These are phyloP conservation scores for Canavalia ensiformis DNA, from an alignment of 306 rosid genomes.

Conservation along the genomic window DNA sequence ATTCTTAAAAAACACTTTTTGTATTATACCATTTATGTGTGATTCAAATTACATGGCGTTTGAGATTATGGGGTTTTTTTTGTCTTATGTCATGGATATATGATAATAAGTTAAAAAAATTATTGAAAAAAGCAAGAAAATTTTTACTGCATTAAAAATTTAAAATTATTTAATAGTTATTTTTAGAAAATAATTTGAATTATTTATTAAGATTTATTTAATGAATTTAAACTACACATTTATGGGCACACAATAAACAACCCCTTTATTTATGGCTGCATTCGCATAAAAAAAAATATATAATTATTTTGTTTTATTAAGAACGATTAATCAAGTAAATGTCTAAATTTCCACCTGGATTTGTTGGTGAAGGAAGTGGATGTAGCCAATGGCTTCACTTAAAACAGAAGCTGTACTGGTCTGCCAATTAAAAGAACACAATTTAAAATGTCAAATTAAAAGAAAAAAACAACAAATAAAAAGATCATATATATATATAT, in stretches of 20 bases:
- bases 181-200: background rate
- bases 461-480: background rate
- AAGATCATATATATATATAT: too few species aligned
- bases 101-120: background rate
- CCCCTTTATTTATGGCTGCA: background rate
- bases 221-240: background rate
- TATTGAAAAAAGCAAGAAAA: background rate
- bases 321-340: background rate
- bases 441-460: background rate
- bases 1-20: background rate
- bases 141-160: background rate
- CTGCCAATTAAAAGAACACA: conserved; percentile 48
- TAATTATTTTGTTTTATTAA: background rate
- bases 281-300: background rate
- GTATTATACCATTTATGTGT: background rate
- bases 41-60: background rate
- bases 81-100: too few species aligned
- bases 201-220: background rate
- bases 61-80: background rate
- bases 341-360: conserved; percentile 54
- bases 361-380: conserved; percentile 73
- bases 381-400: conserved; percentile 75
- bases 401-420: conserved; percentile 72
- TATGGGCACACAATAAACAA: background rate
- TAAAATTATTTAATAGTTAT: background rate